Conservation (phyloP, 306 rosid genomes). For the Fagus sylvatica region DNA sequence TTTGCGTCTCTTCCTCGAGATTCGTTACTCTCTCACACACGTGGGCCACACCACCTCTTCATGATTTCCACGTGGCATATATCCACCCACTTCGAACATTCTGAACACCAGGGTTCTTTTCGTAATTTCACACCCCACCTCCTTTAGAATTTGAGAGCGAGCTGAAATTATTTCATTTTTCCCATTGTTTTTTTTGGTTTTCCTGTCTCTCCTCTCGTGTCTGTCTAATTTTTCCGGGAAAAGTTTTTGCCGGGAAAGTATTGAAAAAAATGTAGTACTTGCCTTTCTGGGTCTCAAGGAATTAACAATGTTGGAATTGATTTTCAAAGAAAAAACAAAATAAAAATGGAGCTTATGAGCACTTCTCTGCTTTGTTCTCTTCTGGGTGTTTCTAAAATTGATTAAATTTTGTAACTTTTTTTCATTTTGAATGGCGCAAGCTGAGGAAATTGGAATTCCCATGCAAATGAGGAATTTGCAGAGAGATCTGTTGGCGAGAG, state of each 20-base stretch:
- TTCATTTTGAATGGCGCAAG: constrained; percentile 39
- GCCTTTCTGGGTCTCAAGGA: not conserved
- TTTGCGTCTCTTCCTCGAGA: constrained; percentile 32
- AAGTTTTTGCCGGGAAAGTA: not conserved
- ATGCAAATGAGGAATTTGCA: constrained; percentile 30
- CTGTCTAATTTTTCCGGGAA: not conserved
- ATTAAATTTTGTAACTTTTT: not conserved
- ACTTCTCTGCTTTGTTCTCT: not conserved
- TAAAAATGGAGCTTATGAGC: constrained; percentile 1
- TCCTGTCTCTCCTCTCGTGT: not conserved
- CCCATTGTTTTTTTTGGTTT: not conserved
- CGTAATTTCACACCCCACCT: constrained; percentile 10
- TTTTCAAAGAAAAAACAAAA: not conserved
- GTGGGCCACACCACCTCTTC: constrained; percentile 7
- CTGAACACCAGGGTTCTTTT: constrained; percentile 6
- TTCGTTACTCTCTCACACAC: constrained; percentile 29
- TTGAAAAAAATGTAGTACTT: constrained; percentile 25
- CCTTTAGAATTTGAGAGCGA: no score
- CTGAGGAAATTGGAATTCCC: constrained; percentile 29
- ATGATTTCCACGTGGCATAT: constrained; percentile 39
- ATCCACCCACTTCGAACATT: not conserved
- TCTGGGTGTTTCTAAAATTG: constrained; percentile 11
- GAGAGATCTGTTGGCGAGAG: constrained; percentile 46
- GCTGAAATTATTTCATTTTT: not conserved
- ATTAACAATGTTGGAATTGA: constrained; percentile 4